These are phyloP conservation scores for Eleusine indica DNA, from an alignment of 176 grass and related monocot species.

Conservation along the genomic window DNA sequence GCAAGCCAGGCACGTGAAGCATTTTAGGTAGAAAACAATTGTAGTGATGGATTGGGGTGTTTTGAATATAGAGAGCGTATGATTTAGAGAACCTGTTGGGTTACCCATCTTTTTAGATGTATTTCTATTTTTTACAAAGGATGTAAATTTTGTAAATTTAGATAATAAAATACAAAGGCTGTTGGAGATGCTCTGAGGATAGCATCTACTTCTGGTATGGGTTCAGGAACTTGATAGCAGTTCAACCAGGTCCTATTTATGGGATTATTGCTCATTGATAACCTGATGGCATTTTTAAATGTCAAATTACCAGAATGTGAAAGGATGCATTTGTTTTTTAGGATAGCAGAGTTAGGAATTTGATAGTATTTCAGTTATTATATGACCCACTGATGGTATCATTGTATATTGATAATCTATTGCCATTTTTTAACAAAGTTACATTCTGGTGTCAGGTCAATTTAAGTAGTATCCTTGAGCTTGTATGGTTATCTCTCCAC, in stretches of 20 bases:
- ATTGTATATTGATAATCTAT: background rate
- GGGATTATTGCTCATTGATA: background rate
- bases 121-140: too few relatives aligned
- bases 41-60: too few relatives aligned
- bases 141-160: too few relatives aligned
- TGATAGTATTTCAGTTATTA: background rate
- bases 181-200: background rate
- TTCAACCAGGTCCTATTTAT: background rate
- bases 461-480: slow-evolving; percentile 14
- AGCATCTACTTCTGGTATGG: background rate
- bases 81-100: too few relatives aligned
- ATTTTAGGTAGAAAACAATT: too few relatives aligned
- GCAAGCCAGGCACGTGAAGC: too few relatives aligned
- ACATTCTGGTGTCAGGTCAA: background rate
- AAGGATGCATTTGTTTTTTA: background rate
- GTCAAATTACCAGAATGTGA: background rate
- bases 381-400: background rate
- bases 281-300: background rate
- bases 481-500: slow-evolving; percentile 8
- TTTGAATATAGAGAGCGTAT: too few relatives aligned
- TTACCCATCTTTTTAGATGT: too few relatives aligned
- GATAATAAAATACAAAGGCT: too few relatives aligned
- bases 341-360: background rate
- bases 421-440: background rate
- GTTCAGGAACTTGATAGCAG: slow-evolving; percentile 2